Evolutionary conservation across 805 yeast species (phyloP).

Genomic region (Kuraishia hungarica): DNA sequence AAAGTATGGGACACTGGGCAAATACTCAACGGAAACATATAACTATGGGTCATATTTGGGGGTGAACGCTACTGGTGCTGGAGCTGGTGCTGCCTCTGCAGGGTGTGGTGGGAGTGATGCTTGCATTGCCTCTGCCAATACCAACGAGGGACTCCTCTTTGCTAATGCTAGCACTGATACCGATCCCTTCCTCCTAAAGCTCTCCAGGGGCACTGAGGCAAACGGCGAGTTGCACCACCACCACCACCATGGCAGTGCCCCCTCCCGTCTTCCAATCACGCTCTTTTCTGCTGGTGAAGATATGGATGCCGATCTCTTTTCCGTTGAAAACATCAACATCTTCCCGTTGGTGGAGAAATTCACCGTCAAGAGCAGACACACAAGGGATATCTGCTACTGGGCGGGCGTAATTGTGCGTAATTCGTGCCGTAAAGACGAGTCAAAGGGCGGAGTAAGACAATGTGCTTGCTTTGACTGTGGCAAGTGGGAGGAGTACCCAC

Average conservation of each 20-base stretch:
- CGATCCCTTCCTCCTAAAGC: no score
- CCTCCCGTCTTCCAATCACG: no score
- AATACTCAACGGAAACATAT: neutral
- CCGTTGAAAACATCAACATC: constrained; percentile 49
- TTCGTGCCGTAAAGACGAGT: constrained; percentile 86
- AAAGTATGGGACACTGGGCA: neutral
- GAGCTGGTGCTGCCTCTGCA: no score
- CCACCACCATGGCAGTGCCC: no score
- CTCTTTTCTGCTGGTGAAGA: constrained; percentile 8
- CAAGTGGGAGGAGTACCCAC: constrained; percentile 83
- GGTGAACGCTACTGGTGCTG: no score
- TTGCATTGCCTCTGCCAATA: no score
- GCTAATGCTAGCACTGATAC: no score
- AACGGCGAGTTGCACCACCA: neutral
- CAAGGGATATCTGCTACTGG: constrained; percentile 88
- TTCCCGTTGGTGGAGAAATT: constrained; percentile 91
- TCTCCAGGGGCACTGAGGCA: no score
- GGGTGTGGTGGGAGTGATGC: no score
- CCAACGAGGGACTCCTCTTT: no score
- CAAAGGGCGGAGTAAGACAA: constrained; percentile 83
- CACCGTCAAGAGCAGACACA: constrained; percentile 55
- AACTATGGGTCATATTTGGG: neutral
- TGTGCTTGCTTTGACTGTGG: constrained; percentile 94
- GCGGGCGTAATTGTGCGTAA: constrained; percentile 97
- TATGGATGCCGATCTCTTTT: constrained; percentile 31